These are phyloP conservation scores for Neonectria ditissima DNA, from an alignment of 2,329 filamentous ascomycete genomes.

Conservation along the genomic window DNA sequence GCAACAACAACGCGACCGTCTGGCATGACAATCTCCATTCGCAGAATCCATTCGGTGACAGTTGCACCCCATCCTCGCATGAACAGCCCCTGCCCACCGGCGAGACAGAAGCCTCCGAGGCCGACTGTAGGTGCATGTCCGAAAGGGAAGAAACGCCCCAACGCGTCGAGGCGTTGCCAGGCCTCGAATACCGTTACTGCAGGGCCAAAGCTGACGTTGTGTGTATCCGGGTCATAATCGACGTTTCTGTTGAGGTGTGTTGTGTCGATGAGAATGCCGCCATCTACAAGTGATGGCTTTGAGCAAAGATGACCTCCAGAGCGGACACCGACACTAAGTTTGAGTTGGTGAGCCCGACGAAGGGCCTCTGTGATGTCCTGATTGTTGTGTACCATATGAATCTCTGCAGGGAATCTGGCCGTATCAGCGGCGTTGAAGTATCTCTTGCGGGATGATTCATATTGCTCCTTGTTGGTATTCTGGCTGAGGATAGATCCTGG, in stretches of 20 bases:
- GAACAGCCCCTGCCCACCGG: not conserved
- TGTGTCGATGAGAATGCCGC: constrained; percentile 6
- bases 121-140: not conserved
- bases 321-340: constrained; percentile 2
- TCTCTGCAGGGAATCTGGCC: constrained; percentile 5
- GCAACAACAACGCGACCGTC: constrained; percentile 58
- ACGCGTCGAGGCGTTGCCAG: not conserved
- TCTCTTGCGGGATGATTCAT: constrained; percentile 5
- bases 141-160: constrained; percentile 1
- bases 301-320: constrained; percentile 13
- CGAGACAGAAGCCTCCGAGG: constrained; percentile 3
- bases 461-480: not conserved
- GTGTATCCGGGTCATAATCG: not conserved
- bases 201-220: constrained; percentile 4
- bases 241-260: constrained; percentile 1
- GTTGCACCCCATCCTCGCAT: constrained; percentile 26
- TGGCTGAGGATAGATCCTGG: not conserved
- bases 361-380: constrained; percentile 1
- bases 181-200: constrained; percentile 6
- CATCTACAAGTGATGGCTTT: constrained; percentile 3
- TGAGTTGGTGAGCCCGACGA: not conserved
- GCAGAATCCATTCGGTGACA: constrained; percentile 49
- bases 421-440: constrained; percentile 9
- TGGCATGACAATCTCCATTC: constrained; percentile 60
- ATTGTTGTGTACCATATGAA: constrained; percentile 1